Evolutionary conservation across 495 filamentous ascomycete genomes (phyloP).

Genomic region (Tuber microsphaerosporum): DNA sequence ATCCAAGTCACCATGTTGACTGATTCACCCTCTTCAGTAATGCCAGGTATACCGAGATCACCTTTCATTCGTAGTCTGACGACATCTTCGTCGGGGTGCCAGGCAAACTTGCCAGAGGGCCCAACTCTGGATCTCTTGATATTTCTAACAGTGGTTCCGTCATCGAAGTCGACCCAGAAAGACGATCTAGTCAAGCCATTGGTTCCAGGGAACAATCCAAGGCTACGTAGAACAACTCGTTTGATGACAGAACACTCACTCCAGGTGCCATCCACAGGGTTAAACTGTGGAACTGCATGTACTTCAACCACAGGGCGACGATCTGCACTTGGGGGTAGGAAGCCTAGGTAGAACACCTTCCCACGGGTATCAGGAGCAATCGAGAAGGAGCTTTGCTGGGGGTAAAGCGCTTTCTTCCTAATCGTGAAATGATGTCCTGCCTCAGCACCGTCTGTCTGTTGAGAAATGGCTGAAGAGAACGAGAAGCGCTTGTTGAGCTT

Average conservation of each 20-base stretch:
- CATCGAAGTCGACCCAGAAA: slow-evolving; percentile 36
- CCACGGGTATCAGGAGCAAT: slow-evolving; percentile 34
- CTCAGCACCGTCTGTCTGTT: slow-evolving; percentile 9
- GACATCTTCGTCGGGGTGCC: slow-evolving; percentile 33
- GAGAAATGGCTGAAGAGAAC: slow-evolving; percentile 13
- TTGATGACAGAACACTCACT: slow-evolving; percentile 35
- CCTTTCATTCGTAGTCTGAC: slow-evolving; percentile 36
- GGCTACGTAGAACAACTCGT: slow-evolving; percentile 35
- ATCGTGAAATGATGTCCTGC: slow-evolving; percentile 34
- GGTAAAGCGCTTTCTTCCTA: slow-evolving; percentile 35
- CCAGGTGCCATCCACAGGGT: slow-evolving; percentile 25
- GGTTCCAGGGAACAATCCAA: slow-evolving; percentile 25
- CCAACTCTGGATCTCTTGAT: slow-evolving; percentile 19
- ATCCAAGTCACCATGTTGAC: slow-evolving; percentile 38
- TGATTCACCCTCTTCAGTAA: slow-evolving; percentile 23
- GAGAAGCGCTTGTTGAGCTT: slow-evolving; percentile 22
- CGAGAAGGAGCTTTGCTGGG: slow-evolving; percentile 27
- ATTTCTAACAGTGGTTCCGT: slow-evolving; percentile 27
- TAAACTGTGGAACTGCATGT: slow-evolving; percentile 30
- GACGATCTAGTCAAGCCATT: slow-evolving; percentile 31
- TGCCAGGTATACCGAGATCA: slow-evolving; percentile 29
- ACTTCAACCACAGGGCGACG: slow-evolving; percentile 38
- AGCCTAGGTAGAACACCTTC: slow-evolving; percentile 35
- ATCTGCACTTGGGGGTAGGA: slow-evolving; percentile 36
- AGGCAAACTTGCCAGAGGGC: slow-evolving; percentile 17